These are phyloP conservation scores for Pseudoturritis turrita DNA, from an alignment of 345 rosid genomes.

Conservation along the genomic window DNA sequence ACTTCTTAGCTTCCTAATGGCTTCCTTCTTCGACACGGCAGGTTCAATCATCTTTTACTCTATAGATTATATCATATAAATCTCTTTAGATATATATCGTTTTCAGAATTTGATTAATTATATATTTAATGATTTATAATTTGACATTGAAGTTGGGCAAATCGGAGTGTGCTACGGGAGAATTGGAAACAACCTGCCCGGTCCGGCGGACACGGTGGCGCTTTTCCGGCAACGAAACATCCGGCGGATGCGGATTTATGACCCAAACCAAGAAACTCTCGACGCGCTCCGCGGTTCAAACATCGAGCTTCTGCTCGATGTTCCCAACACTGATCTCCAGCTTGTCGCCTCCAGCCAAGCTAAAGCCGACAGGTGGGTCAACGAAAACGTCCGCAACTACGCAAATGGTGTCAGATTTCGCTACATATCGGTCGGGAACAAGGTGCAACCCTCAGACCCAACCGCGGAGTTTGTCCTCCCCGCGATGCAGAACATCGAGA, in stretches of 20 bases:
- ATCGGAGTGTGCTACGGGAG: constrained; percentile 72
- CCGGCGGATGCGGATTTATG: constrained; percentile 46
- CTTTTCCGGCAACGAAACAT: constrained; percentile 45
- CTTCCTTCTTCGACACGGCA: constrained; percentile 31
- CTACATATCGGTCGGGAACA: constrained; percentile 52
- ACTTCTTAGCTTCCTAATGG: constrained; percentile 17
- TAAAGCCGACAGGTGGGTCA: constrained; percentile 41
- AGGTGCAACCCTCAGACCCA: constrained; percentile 30
- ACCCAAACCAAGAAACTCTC: constrained; percentile 30
- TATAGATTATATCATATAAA: too few species aligned
- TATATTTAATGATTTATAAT: background rate
- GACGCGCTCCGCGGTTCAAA: constrained; percentile 35
- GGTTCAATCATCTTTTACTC: background rate
- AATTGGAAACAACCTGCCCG: constrained; percentile 46
- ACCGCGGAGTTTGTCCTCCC: constrained; percentile 32
- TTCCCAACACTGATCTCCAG: constrained; percentile 31
- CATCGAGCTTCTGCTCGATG: constrained; percentile 37
- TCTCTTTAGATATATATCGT: background rate
- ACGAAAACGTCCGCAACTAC: constrained; percentile 34
- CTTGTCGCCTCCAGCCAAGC: constrained; percentile 36
- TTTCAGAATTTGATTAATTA: background rate
- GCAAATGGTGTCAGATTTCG: constrained; percentile 34
- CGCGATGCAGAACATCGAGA: constrained; percentile 30
- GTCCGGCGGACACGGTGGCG: constrained; percentile 40
- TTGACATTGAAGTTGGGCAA: constrained; percentile 35